Conservation (phyloP, 164 flowering plant species). For the Nymphaea colorata region DNA sequence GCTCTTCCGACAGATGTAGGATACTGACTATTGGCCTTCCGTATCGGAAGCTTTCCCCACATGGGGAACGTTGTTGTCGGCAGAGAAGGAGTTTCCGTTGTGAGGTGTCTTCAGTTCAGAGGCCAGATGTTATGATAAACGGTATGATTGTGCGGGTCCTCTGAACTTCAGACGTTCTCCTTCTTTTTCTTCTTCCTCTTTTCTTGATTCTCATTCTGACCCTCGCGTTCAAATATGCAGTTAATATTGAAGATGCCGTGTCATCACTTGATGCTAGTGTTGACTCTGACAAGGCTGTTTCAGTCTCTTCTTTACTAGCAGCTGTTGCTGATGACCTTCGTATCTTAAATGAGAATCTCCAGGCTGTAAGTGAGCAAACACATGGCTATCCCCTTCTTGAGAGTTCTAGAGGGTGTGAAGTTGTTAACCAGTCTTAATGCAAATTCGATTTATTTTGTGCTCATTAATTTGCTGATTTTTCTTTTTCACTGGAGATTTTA, state of each 20-base stretch:
- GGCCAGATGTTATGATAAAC: conserved; percentile 35
- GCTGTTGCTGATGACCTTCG: conserved; percentile 75
- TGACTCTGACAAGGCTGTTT: conserved; percentile 21
- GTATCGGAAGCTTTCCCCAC: conserved; percentile 16
- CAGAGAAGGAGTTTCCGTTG: conserved; percentile 17
- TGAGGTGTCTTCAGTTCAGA: conserved; percentile 29
- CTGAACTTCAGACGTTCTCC: not conserved
- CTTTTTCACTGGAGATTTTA: too few species aligned
- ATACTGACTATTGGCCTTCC: conserved; percentile 17
- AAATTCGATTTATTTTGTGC: too few species aligned
- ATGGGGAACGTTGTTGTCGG: conserved; percentile 9
- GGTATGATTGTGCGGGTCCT: conserved; percentile 20
- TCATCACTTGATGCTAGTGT: conserved; percentile 26
- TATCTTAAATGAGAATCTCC: conserved; percentile 61
- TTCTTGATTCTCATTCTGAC: not conserved
- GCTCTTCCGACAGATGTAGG: conserved; percentile 21
- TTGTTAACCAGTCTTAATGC: too few species aligned
- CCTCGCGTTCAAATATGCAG: conserved; percentile 14
- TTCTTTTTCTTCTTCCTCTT: not conserved
- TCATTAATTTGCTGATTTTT: too few species aligned
- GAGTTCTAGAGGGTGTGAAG: too few species aligned
- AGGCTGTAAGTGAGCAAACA: conserved; percentile 38
- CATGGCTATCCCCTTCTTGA: too few species aligned
- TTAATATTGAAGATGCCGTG: conserved; percentile 28
- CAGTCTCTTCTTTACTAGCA: conserved; percentile 53